A percentile compares a stretch with the other conserved stretches of the same genome.
Conservation (phyloP, 305 asterid genomes). For the Ilex paraguariensis region DNA sequence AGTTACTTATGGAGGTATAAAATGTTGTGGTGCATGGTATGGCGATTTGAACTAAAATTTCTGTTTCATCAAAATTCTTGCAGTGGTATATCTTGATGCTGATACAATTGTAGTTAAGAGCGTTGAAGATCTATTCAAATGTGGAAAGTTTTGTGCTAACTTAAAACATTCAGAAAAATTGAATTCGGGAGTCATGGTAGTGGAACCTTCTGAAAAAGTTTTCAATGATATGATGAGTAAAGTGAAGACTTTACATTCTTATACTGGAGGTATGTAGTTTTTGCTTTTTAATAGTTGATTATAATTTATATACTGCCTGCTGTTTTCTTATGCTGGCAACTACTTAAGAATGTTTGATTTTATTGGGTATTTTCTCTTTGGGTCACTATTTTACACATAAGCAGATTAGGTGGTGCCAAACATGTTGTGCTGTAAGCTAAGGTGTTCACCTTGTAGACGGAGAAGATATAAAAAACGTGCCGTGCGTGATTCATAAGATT, state of each 20-base stretch:
- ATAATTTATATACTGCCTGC: background rate
- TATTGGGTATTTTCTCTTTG: too few relatives aligned
- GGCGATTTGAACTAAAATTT: background rate
- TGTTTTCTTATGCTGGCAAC: background rate
- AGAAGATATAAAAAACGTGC: too few relatives aligned
- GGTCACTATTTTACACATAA: too few relatives aligned
- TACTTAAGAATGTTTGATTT: background rate
- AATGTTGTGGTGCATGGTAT: background rate
- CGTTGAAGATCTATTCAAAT: conserved; percentile 86
- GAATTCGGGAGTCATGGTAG: conserved; percentile 98
- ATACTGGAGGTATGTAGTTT: conserved; percentile 74
- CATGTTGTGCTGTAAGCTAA: too few relatives aligned
- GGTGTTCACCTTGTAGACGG: too few relatives aligned
- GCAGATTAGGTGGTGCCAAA: too few relatives aligned
- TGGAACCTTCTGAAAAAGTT: conserved; percentile 80
- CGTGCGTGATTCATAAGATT: too few relatives aligned
- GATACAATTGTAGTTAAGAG: conserved; percentile 94
- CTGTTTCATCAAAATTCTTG: conserved; percentile 18
- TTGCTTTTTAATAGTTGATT: background rate
- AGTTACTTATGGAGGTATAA: background rate
- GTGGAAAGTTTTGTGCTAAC: conserved; percentile 91
- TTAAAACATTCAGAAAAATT: conserved; percentile 94
- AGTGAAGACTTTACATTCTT: conserved; percentile 78
- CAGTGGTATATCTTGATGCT: conserved; percentile 99
- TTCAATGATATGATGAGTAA: conserved; percentile 93